A percentile compares a stretch with the other conserved stretches of the same genome.
phyloP scores from a whole-genome alignment of 768 basidiomycete genomes.

The Leccinum uliginosum region DNA sequence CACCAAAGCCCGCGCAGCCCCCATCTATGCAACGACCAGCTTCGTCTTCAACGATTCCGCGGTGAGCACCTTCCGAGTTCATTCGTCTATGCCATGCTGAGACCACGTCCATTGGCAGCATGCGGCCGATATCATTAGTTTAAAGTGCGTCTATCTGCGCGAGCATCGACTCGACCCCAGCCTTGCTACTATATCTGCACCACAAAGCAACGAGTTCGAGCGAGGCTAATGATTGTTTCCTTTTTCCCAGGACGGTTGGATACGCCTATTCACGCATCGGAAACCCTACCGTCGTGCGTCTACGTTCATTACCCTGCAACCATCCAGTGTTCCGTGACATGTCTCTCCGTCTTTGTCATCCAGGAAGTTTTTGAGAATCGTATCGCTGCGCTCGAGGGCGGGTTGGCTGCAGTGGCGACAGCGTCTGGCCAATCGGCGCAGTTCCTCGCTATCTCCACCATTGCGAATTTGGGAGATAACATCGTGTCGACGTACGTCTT shows the following conservation, averaged over 20 bases:
- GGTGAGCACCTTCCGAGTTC: constrained; percentile 23
- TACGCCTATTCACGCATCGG: constrained; percentile 53
- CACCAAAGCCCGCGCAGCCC: constrained; percentile 58
- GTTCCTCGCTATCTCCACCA: constrained; percentile 51
- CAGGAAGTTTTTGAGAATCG: constrained; percentile 65
- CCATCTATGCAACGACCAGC: constrained; percentile 55
- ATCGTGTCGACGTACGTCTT: constrained; percentile 51
- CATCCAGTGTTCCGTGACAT: not conserved
- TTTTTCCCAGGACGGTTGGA: constrained; percentile 34
- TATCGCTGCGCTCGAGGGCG: constrained; percentile 61
- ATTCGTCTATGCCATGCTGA: not conserved
- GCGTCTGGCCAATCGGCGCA: constrained; percentile 62
- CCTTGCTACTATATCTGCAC: not conserved
- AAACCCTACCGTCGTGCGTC: constrained; percentile 54
- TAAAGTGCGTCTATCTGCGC: constrained; percentile 27
- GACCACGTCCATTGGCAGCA: constrained; percentile 31
- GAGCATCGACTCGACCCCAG: not conserved
- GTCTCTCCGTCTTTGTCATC: not conserved
- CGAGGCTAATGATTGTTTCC: not conserved
- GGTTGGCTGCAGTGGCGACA: constrained; percentile 51
- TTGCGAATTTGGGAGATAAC: constrained; percentile 60
- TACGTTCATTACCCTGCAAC: not conserved
- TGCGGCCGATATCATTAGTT: constrained; percentile 49
- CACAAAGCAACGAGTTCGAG: not conserved
- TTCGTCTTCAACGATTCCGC: constrained; percentile 55